A percentile compares a stretch with the other conserved stretches of the same genome.
phyloP scores from a whole-genome alignment of 495 filamentous ascomycete genomes.

The Elasticomyces elasticus region DNA sequence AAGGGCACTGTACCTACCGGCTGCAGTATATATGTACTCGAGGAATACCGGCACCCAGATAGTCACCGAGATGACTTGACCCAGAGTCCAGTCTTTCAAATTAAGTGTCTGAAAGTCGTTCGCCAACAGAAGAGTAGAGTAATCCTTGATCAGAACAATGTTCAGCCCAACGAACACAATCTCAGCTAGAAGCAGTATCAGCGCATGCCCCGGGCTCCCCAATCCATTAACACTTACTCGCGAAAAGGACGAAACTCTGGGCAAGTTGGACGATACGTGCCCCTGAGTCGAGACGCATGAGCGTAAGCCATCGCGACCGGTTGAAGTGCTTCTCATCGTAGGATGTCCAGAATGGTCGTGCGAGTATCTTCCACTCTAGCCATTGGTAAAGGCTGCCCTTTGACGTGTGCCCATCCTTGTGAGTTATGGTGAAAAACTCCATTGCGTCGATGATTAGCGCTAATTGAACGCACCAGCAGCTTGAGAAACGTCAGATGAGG shows the following conservation, averaged over 20 bases:
- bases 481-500: too few species aligned
- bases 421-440: background rate
- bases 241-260: background rate
- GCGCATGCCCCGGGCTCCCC: too few species aligned
- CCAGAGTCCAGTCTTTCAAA: slow-evolving; percentile 3
- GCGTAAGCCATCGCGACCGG: background rate
- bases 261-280: background rate
- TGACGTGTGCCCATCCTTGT: background rate
- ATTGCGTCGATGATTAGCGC: slow-evolving; percentile 3
- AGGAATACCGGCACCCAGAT: slow-evolving; percentile 10
- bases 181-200: too few species aligned
- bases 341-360: background rate
- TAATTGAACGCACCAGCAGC: slow-evolving; percentile 2
- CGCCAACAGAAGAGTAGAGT: background rate
- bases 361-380: background rate
- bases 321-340: background rate
- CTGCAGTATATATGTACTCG: slow-evolving; percentile 4
- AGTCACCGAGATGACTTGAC: slow-evolving; percentile 6
- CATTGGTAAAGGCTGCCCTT: slow-evolving; percentile 3
- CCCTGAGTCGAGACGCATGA: background rate
- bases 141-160: slow-evolving; percentile 7
- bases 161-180: slow-evolving; percentile 2
- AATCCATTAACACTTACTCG: background rate
- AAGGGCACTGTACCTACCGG: background rate
- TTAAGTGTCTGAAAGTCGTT: slow-evolving; percentile 5